Evolutionary conservation across 495 filamentous ascomycete species (phyloP).

Genomic region (Evernia prunastri): DNA sequence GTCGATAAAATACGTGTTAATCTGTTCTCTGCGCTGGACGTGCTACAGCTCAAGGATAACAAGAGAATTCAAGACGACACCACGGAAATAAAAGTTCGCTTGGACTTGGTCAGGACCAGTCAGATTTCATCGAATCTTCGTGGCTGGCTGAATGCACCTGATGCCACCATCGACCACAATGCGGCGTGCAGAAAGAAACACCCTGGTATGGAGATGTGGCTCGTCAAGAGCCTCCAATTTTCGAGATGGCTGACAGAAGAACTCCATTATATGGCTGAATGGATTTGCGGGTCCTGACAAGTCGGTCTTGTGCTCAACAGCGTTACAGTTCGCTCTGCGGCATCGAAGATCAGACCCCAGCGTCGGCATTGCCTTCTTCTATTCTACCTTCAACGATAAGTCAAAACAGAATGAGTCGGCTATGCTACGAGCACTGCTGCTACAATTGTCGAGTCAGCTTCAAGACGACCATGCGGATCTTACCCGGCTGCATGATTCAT

Average conservation of each 20-base stretch:
- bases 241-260: constrained; percentile 31
- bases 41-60: constrained; percentile 28
- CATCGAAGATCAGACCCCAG: constrained; percentile 14
- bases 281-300: constrained; percentile 41
- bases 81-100: constrained; percentile 20
- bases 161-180: constrained; percentile 33
- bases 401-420: constrained; percentile 28
- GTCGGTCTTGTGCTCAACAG: constrained; percentile 36
- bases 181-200: constrained; percentile 27
- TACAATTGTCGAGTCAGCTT: constrained; percentile 34
- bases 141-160: constrained; percentile 32
- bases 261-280: constrained; percentile 38
- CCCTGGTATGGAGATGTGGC: constrained; percentile 31
- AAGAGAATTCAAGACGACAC: constrained; percentile 22
- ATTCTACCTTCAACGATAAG: constrained; percentile 37
- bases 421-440: constrained; percentile 36
- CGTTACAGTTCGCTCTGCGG: constrained; percentile 28
- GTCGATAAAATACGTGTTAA: constrained; percentile 29
- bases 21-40: constrained; percentile 28
- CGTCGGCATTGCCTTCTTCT: constrained; percentile 36
- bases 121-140: constrained; percentile 30
- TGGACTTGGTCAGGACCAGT: constrained; percentile 21
- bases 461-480: constrained; percentile 21
- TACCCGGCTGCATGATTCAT: constrained; percentile 17
- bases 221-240: constrained; percentile 30